Base-by-base conservation (phyloP, 2,329 filamentous ascomycete genomes). In the Teratosphaeria viscida region DNA sequence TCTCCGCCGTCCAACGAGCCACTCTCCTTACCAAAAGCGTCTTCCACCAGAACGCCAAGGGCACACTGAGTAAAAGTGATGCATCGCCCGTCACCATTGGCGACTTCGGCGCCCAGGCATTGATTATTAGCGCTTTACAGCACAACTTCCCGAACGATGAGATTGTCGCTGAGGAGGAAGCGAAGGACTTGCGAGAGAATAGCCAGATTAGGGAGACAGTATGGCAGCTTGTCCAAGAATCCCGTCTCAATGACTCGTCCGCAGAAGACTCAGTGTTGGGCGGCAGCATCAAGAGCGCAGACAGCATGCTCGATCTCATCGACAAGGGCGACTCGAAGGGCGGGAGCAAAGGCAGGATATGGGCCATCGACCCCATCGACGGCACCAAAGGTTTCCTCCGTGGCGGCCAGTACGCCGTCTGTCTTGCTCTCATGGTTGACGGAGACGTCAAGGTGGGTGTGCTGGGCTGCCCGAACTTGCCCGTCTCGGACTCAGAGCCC, bases 331-430 rank as follows among this genome's bases (percentile, higher is more conserved):
- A 82, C 71, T 89, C 86, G 75, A 76, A 82, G 60, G 90, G 90
- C 61, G 90, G 90, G 32, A 74, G 77, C 62, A 81, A 79, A 65
- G 91, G 90, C 63, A 82, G 94, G 66, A 90, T 97, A 74, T 99
- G 94, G 94, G 89, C 92, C 49, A 85, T 99, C 60, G 94, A 99
- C 75, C 94, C 94, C 61, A 96, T 99, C 63, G 94, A 99, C 75
- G 94, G 94, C 65, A 99, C 94, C 58, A 96, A 96, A 78, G 95
- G 94, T 34, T 99, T 99, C 78, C 80, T 99, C 62, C 85, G 95
- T 63, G 94, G 94, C 57, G 95, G 92, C 47, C 94, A 99, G 78
- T 99, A 99, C 73, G 95, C 94, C 59, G 91, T 99, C 58, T 96
- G 92, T 72, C 82, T 99, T 5, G 94, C 84, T 39, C 80, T 99